Evolutionary conservation across 2,329 filamentous ascomycete species (phyloP).

Genomic region (Ambrosiella beaveri): DNA sequence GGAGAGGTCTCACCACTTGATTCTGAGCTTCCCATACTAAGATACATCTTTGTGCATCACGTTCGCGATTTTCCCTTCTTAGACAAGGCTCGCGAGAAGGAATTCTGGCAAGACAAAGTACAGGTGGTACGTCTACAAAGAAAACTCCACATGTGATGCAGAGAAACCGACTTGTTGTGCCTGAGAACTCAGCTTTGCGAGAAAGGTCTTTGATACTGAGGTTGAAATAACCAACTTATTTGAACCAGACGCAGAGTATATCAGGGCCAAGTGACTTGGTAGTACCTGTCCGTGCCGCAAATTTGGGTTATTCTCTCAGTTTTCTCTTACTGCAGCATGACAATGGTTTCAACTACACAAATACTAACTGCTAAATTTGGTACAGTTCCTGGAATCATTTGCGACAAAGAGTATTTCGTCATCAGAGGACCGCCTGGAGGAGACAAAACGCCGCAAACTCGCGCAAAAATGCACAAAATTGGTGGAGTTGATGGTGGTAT

Average conservation of each 20-base stretch:
- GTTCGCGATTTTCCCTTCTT: slow-evolving; percentile 95
- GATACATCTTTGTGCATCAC: slow-evolving; percentile 97
- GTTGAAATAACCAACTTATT: no score
- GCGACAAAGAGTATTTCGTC: slow-evolving; percentile 94
- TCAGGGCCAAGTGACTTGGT: no score
- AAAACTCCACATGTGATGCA: neutral
- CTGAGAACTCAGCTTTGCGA: neutral
- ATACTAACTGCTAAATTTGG: neutral
- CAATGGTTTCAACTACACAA: neutral
- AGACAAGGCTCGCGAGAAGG: slow-evolving; percentile 91
- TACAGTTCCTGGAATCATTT: slow-evolving; percentile 86
- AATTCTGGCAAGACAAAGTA: slow-evolving; percentile 98
- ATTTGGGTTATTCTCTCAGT: neutral
- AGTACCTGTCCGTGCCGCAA: no score
- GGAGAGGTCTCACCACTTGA: slow-evolving; percentile 88
- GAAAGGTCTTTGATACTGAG: no score
- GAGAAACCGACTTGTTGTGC: neutral
- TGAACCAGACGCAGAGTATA: no score
- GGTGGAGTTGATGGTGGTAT: slow-evolving; percentile 99
- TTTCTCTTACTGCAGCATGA: neutral
- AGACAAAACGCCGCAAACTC: slow-evolving; percentile 86
- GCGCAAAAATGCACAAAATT: slow-evolving; percentile 88
- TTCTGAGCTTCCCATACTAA: slow-evolving; percentile 79
- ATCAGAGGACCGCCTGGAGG: slow-evolving; percentile 86
- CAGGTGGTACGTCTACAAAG: slow-evolving; percentile 52